These are phyloP conservation scores for Flaveria robusta DNA, from an alignment of 129 eudicot species.

Conservation along the genomic window DNA sequence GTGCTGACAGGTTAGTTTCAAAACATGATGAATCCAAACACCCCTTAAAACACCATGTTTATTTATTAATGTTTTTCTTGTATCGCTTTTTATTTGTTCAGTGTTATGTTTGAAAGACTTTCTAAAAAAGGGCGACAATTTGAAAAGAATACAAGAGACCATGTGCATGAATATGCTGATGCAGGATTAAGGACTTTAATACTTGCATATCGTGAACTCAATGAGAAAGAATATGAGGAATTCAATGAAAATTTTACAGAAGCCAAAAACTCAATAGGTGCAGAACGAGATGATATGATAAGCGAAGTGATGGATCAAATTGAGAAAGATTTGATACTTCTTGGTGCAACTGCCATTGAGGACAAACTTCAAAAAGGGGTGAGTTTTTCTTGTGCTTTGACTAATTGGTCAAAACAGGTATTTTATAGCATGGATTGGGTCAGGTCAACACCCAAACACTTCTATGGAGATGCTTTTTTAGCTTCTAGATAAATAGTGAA, in stretches of 20 bases:
- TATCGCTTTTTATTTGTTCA: neutral
- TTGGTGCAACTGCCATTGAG: slow-evolving; percentile 75
- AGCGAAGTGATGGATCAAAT: slow-evolving; percentile 50
- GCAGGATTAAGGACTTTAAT: slow-evolving; percentile 64
- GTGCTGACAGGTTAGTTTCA: slow-evolving; percentile 59
- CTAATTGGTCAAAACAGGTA: neutral
- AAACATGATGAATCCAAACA: neutral
- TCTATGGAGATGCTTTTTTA: neutral
- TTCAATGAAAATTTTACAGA: slow-evolving; percentile 44
- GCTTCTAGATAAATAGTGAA: neutral
- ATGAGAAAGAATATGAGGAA: slow-evolving; percentile 44
- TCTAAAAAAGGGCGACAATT: neutral
- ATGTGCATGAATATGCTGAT: slow-evolving; percentile 61
- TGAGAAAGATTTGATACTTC: slow-evolving; percentile 67
- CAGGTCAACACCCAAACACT: neutral
- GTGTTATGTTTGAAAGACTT: slow-evolving; percentile 12
- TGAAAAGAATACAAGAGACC: slow-evolving; percentile 54
- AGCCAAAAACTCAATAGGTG: slow-evolving; percentile 59
- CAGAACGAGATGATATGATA: slow-evolving; percentile 52
- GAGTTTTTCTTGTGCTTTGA: slow-evolving; percentile 15
- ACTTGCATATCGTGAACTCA: slow-evolving; percentile 66
- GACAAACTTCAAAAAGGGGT: slow-evolving; percentile 78
- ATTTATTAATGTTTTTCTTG: neutral
- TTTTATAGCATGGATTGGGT: neutral
- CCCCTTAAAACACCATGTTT: neutral